Evolutionary conservation across 2,329 filamentous ascomycete species (phyloP), one percentile per base, ranked within the genome.

Genomic region (Xylaria sp.): DNA sequence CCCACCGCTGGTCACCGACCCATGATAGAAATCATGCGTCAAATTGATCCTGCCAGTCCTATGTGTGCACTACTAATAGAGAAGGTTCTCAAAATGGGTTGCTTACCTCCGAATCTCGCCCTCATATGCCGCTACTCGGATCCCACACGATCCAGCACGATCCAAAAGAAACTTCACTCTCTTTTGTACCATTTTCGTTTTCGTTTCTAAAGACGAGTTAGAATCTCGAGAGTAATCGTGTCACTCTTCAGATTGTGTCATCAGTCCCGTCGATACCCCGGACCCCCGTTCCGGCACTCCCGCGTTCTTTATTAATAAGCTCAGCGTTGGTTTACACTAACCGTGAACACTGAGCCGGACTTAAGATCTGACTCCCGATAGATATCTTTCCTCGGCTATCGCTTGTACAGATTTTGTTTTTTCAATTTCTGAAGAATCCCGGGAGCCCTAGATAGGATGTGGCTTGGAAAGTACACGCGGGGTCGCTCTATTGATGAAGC

Each of bases 1-100:
- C 59, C 33, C 48, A 48, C n/a, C 46, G 48, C 13, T 46, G 60
- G 59, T 60, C 67, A 61, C 58, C 60, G 61, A 51, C 51, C 31
- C 49, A 41, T 59, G 43, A 56, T 59, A 46, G 46, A 55, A 46
- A 15, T 36, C 63, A 63, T 60, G 54, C 54, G 25, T 41, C 39
- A 10, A 48, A 49, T 49, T 52, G 23, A 63, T 55, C 55, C 20
- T 25, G 49, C 43, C 12, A 12, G 43, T 28, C 33, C 46, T 68
- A 39, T 36, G 31, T 9, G 54, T 56, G n/a, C 46, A 23, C 56
- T 46, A 43, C 43, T 25, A 13, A 15, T 10, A 52, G 56, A 55
- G 15, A 56, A 57, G 23, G 46, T 8, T 49, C 23, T 55, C 41
- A 23, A 49, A 28, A 61, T 61, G 41, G 6, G 36, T 39, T 60